phyloP scores from a whole-genome alignment of 106 monocot species.

The Dendrobium chrysotoxum region DNA sequence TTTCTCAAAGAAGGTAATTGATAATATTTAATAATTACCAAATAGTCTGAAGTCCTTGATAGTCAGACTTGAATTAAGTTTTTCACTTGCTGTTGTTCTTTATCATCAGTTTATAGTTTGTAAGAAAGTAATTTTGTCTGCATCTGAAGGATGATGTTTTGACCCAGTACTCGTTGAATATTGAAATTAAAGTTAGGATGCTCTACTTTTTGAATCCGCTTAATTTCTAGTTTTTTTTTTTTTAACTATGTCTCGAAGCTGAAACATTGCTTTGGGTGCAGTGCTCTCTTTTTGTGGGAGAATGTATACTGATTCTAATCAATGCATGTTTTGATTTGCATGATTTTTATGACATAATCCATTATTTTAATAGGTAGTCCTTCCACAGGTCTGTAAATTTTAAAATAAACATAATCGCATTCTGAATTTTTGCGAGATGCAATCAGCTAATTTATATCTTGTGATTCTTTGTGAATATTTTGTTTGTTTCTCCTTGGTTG shows the following conservation, averaged over 20 bases:
- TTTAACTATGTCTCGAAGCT: neutral
- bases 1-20: conserved; percentile 87
- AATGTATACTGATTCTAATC: neutral
- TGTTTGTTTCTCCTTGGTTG: neutral
- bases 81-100: neutral
- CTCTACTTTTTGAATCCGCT: neutral
- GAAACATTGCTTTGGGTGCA: too few relatives aligned
- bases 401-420: neutral
- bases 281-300: neutral
- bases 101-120: neutral
- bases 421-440: neutral
- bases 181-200: too few relatives aligned
- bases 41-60: neutral
- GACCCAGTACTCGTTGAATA: too few relatives aligned
- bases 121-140: neutral
- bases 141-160: neutral
- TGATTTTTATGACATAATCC: neutral
- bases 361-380: neutral
- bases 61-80: neutral
- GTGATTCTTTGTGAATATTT: neutral
- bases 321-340: neutral
- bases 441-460: neutral
- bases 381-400: neutral
- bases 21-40: neutral
- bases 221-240: neutral